Conservation (phyloP, 768 basidiomycete genomes). For the Tulasnella sp. region DNA sequence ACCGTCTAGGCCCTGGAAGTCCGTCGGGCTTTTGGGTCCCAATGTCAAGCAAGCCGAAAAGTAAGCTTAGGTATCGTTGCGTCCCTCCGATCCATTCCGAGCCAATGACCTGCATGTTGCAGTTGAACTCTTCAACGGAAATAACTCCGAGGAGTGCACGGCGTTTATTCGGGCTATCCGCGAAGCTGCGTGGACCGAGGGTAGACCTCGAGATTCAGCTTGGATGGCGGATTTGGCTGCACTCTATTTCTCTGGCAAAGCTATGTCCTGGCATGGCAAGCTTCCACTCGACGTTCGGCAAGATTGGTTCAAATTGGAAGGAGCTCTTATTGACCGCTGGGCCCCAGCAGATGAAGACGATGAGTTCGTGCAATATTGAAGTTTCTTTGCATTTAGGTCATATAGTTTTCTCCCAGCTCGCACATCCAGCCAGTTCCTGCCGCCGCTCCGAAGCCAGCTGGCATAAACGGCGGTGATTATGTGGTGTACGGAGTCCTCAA, state of each 20-base stretch:
- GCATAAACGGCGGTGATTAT: background rate
- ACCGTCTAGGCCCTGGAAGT: background rate
- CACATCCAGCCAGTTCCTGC: background rate
- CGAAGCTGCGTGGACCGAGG: background rate
- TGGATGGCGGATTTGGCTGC: slow-evolving; percentile 5
- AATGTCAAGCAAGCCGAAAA: background rate
- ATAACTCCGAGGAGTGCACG: background rate
- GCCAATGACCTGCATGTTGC: background rate
- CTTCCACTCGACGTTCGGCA: background rate
- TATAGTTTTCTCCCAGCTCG: background rate
- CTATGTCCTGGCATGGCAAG: background rate
- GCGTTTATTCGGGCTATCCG: background rate
- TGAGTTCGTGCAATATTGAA: background rate
- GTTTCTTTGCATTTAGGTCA: background rate
- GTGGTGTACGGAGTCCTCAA: background rate
- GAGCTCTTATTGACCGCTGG: background rate
- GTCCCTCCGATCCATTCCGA: background rate
- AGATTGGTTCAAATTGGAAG: background rate
- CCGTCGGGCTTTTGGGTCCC: background rate
- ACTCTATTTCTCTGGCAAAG: background rate
- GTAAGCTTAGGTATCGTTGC: background rate
- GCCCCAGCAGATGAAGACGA: background rate
- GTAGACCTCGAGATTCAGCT: background rate
- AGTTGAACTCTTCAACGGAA: background rate
- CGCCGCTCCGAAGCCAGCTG: background rate